These are phyloP conservation scores for Cystobasidium pallidum DNA, from an alignment of 1,284 basidiomycete species.

Conservation along the genomic window DNA sequence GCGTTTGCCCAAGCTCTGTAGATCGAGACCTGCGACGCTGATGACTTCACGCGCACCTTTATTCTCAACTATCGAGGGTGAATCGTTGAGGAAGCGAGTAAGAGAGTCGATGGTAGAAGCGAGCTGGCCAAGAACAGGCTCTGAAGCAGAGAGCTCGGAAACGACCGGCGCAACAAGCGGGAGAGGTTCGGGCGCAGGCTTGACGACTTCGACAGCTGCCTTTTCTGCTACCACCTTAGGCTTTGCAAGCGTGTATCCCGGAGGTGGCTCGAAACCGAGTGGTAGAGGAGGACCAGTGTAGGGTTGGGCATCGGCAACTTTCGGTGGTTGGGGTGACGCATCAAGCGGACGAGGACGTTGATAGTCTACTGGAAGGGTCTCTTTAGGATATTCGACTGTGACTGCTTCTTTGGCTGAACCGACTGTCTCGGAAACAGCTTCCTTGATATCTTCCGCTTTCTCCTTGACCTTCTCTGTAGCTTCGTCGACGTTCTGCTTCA, in stretches of 20 bases:
- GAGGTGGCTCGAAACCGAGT: conserved; percentile 86
- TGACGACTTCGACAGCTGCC: conserved; percentile 46
- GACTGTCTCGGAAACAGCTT: conserved; percentile 30
- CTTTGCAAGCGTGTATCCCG: conserved; percentile 72
- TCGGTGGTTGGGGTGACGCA: conserved; percentile 51
- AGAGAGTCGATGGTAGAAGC: conserved; percentile 92
- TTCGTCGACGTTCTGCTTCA: conserved; percentile 51
- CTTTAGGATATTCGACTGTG: conserved; percentile 6
- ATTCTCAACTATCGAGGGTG: conserved; percentile 60
- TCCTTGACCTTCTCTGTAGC: conserved; percentile 49
- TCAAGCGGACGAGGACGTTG: conserved; percentile 51
- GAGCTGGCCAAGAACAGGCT: conserved; percentile 86
- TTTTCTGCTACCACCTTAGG: conserved; percentile 54
- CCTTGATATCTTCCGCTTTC: conserved; percentile 33
- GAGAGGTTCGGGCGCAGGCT: conserved; percentile 60
- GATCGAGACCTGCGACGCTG: conserved; percentile 73
- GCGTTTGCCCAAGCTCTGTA: conserved; percentile 74
- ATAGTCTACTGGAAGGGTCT: conserved; percentile 50
- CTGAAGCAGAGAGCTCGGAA: conserved; percentile 70
- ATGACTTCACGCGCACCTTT: conserved; percentile 68
- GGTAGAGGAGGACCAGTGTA: conserved; percentile 74
- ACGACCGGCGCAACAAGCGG: conserved; percentile 83
- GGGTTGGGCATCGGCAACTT: conserved; percentile 57
- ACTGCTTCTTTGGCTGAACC: conserved; percentile 28
- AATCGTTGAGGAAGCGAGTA: conserved; percentile 75